Evolutionary conservation across 176 grass and related monocot species (phyloP), one percentile per base, ranked within the genome.

Genomic region (Bolboschoenus planiculmis): DNA sequence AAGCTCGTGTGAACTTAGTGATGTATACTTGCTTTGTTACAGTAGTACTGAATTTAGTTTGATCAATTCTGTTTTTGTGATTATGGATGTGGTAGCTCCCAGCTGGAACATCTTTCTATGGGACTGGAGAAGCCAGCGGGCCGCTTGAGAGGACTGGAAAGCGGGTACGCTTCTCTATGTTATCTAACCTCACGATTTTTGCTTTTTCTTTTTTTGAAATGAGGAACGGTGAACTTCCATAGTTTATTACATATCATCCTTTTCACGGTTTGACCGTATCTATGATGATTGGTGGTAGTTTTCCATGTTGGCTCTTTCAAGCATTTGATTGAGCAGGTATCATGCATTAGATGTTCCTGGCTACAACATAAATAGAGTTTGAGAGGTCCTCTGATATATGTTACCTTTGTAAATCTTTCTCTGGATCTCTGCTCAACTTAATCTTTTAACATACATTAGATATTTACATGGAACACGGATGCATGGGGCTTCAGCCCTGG

Each of bases 401-500:
- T 27, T 73, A 47, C 8, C 23, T 44, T 21, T 29, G 35, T 37
- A 14, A 73, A 73, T 8, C 4, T 23, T 73, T 3, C 0, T 27
- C 37, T 73, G 70, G 29, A 29, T 27, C 16, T 74, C 4, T 15
- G 3, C 70, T 30, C 21, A 42, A 75, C 1, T 75, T 30, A 29
- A 27, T 47, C 26, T 10, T 20, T 30, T 50, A 31, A 11, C 42
- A 30, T 76, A 1, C 4, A 51, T 78, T 66, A 97, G 95, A 87
- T 97, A 87, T 97, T 94, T 84, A 91, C 95, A 56, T 97, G 95
- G 95, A 97, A 97, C 87, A 94, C 92, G 21, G 92, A 92, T 82
- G 95, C 90, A 75, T 92, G 95, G 95, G 92, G 92, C 84, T 97
- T 79, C 76, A 87, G 92, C 18, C 87, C 90, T 85, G 88, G 78